Evolutionary conservation across 768 basidiomycete species (phyloP).

Genomic region (Collybia sordida): DNA sequence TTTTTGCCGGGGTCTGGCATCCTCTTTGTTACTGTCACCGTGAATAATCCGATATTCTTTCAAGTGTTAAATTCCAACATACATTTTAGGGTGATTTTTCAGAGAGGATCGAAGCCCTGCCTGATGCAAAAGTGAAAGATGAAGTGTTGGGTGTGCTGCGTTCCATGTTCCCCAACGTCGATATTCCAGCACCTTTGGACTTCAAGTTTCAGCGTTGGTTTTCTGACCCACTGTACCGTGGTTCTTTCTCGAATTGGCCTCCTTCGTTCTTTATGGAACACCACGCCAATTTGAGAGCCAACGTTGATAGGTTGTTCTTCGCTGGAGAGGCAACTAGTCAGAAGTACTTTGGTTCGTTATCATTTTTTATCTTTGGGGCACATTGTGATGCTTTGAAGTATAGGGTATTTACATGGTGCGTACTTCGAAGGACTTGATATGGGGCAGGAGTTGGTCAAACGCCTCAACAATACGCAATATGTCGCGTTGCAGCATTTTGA

Average conservation of each 20-base stretch:
- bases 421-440: conserved; percentile 52
- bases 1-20: conserved; percentile 65
- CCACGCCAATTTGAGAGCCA: conserved; percentile 56
- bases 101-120: conserved; percentile 53
- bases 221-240: conserved; percentile 50
- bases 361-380: background rate
- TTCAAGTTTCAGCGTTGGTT: conserved; percentile 60
- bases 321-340: conserved; percentile 62
- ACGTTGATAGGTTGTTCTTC: conserved; percentile 56
- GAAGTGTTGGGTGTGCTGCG: conserved; percentile 58
- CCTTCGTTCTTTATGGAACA: conserved; percentile 55
- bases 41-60: conserved; percentile 17
- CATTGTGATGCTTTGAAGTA: background rate
- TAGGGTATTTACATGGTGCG: conserved; percentile 59
- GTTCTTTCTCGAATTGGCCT: conserved; percentile 73
- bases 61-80: background rate
- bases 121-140: conserved; percentile 41
- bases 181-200: conserved; percentile 53
- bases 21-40: conserved; percentile 50
- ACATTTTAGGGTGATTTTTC: conserved; percentile 56
- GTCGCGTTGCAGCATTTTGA: conserved; percentile 21
- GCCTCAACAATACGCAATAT: conserved; percentile 30
- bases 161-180: conserved; percentile 55
- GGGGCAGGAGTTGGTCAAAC: conserved; percentile 38
- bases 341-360: conserved; percentile 52